Base-by-base conservation (phyloP, 345 rosid genomes). In the Eucalyptus camaldulensis region DNA sequence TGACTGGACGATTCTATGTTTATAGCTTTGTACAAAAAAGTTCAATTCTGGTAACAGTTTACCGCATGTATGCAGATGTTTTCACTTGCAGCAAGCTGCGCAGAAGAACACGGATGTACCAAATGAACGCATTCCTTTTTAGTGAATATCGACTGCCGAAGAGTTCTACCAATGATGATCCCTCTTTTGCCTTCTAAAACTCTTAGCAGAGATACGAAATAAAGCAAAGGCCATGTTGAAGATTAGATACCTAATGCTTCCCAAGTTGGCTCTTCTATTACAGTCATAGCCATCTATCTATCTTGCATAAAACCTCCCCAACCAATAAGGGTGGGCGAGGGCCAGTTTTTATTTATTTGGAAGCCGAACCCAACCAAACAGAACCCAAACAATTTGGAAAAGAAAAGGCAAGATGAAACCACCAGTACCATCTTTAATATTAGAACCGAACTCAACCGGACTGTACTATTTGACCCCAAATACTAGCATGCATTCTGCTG, bases 391-490 rank as follows among this genome's bases (percentile, higher is more conserved):
- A 60, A 4, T 15, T 19, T 33, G 80, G 44, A 69, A 69, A 69
- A 31, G 43, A 69, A 31, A 69, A 69, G 80, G 13, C 24, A 16
- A 31, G 19, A 69, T 10, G 44, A 69, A 33, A 33, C 43, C 43
- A 31, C 6, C 76, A n/a, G 76, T 65, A 11, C 76, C 19, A 8
- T 65, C 76, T 13, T 65, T 65, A 0, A n/a, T n/a, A n/a, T 65
- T n/a, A 65, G 37, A 65, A 65, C 76, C 37, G 21, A 65, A 33
- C 4, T 69, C 22, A 5, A 69, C 24, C 80, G 12, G 24, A 69
- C 7, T 33, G 76, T 15, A 72, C 44, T 0, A 15, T 0, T 31
- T 15, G 13, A 72, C 25, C 8, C 80, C 45, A 17, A 69, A 33
- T 72, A 9, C 40, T 33, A 10, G 45, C 25, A 33, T 5, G 40